Evolutionary conservation across 371 early-diverging fungal species (phyloP).

Genomic region (Massospora cicadina): DNA sequence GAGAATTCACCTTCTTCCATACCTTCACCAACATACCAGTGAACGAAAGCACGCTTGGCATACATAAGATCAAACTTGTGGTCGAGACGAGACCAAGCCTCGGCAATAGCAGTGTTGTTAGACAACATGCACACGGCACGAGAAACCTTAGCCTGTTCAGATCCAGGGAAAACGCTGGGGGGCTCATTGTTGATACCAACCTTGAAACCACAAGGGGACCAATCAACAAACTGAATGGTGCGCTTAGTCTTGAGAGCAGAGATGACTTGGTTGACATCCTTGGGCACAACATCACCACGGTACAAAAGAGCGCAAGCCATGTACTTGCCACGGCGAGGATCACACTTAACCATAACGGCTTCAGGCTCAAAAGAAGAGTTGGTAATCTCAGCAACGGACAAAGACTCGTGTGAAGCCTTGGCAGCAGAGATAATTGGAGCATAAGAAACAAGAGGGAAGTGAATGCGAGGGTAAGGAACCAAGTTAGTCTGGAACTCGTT

Average conservation of each 20-base stretch:
- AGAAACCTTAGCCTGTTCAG: slow-evolving; percentile 78
- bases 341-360: slow-evolving; percentile 94
- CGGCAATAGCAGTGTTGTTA: slow-evolving; percentile 92
- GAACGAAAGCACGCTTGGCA: slow-evolving; percentile 95
- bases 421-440: slow-evolving; percentile 81
- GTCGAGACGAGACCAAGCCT: slow-evolving; percentile 91
- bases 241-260: slow-evolving; percentile 78
- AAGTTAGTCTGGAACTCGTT: slow-evolving; percentile 96
- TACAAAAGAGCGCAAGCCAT: slow-evolving; percentile 90
- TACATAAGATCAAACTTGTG: slow-evolving; percentile 95
- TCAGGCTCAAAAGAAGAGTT: slow-evolving; percentile 84
- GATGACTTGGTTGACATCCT: slow-evolving; percentile 79
- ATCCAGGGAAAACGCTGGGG: slow-evolving; percentile 78
- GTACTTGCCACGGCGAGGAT: slow-evolving; percentile 88
- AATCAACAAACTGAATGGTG: slow-evolving; percentile 91
- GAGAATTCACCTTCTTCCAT: slow-evolving; percentile 98
- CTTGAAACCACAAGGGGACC: slow-evolving; percentile 98
- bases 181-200: slow-evolving; percentile 88
- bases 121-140: slow-evolving; percentile 91
- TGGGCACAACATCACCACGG: slow-evolving; percentile 80
- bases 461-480: slow-evolving; percentile 94
- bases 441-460: slow-evolving; percentile 93
- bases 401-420: slow-evolving; percentile 83
- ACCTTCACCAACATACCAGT: slow-evolving; percentile 99
- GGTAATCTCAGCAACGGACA: slow-evolving; percentile 79